Base-by-base conservation (phyloP, 331 rosid species). In the Pyrus hybrid region DNA sequence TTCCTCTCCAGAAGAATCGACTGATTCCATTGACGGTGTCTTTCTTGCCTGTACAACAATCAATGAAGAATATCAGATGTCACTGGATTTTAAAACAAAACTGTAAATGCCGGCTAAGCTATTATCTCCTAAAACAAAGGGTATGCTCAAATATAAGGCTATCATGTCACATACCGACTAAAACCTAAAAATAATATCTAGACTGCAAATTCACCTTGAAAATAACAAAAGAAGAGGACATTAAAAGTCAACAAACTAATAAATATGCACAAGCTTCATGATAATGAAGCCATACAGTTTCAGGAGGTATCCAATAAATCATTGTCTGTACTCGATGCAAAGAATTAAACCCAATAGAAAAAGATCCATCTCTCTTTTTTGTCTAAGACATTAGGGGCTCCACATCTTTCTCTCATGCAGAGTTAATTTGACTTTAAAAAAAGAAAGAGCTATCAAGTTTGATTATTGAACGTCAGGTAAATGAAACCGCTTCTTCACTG, bases 1-100 rank as follows among this genome's bases (percentile, higher is more conserved):
- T 83, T 95, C 99, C 86, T 95, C 99, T 80, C 97, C 97, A 53
- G 97, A 90, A 79, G 99, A 95, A 79, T 95, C 99, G 43, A 90
- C 96, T 7, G 99, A 92, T 81, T 95, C 99, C 86, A 90, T 87
- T 33, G 97, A 92, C 3, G 91, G 96, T 6, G 97, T 87, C 89
- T 93, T 92, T 83, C 96, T 90, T n/a, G 89, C 91, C 99, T 92
- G 97, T 75, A 79, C 56, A 83, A 75, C 54, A 79, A 80, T 53
- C 54, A 82, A 76, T 76, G 73, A 54, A 41, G 51, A 18, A 63
- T 29, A 70, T 63, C 57, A 69, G 74, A 63, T 17, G 33, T 17
- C 21, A 32, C 25, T 72, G 58, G 53, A 35, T 20, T 51, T 10
- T 37, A 23, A 30, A 33, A 63, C 47, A 76, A 56, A 70, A 64